Conservation (phyloP, 225 moss, liverwort and hornwort genomes). For the Polytrichum formosum region DNA sequence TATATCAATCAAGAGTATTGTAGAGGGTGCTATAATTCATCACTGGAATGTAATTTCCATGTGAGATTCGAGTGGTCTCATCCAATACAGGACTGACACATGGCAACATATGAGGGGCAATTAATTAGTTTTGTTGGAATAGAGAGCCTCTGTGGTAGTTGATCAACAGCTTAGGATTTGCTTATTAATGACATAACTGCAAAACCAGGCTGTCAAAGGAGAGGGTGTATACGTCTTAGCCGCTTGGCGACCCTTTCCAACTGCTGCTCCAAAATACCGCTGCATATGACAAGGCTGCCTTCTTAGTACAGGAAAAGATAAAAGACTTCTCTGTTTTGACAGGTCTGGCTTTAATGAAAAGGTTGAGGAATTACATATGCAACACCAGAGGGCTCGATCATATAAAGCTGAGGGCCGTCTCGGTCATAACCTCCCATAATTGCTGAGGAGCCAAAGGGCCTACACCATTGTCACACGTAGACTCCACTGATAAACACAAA, state of each 20-base stretch:
- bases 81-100: too few relatives aligned
- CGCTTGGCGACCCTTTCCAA: constrained; percentile 93
- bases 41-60: too few relatives aligned
- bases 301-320: not conserved
- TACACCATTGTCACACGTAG: constrained; percentile 16
- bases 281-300: constrained; percentile 23
- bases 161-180: too few relatives aligned
- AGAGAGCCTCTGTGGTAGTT: too few relatives aligned
- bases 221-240: constrained; percentile 77
- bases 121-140: too few relatives aligned
- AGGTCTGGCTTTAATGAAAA: too few relatives aligned
- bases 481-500: not conserved
- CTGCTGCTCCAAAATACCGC: constrained; percentile 94
- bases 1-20: too few relatives aligned
- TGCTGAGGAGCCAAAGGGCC: constrained; percentile 83
- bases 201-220: not conserved
- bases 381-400: constrained; percentile 98
- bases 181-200: too few relatives aligned
- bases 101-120: too few relatives aligned
- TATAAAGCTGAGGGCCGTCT: constrained; percentile 96
- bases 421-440: constrained; percentile 93
- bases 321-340: too few relatives aligned
- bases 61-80: too few relatives aligned
- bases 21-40: too few relatives aligned
- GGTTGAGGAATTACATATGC: constrained; percentile 56